A percentile compares a stretch with the other conserved stretches of the same genome.
Conservation (phyloP, 2,329 filamentous ascomycete genomes). For the Boeremia exigua region DNA sequence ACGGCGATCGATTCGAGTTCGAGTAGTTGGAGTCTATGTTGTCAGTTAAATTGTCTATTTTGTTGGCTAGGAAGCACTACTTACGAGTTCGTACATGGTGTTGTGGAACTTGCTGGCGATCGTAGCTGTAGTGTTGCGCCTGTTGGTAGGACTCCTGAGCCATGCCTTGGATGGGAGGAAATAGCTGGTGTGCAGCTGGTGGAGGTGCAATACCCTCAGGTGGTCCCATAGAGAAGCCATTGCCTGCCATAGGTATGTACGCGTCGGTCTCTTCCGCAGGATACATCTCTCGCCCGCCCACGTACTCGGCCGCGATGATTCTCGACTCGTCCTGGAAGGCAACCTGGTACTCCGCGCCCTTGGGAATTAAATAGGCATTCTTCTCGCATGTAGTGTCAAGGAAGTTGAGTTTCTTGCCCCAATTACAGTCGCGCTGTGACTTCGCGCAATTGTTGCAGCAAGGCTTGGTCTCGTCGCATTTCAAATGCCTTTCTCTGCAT, state of each 20-base stretch:
- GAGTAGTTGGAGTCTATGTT: slow-evolving; percentile 31
- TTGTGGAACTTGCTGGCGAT: slow-evolving; percentile 43
- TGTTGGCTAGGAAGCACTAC: background rate
- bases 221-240: slow-evolving; percentile 40
- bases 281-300: slow-evolving; percentile 78
- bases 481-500: slow-evolving; percentile 86
- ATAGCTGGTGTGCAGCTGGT: slow-evolving; percentile 53
- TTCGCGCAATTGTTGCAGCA: slow-evolving; percentile 82
- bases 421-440: slow-evolving; percentile 83
- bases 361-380: slow-evolving; percentile 61
- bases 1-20: slow-evolving; percentile 33
- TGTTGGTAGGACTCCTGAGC: slow-evolving; percentile 56
- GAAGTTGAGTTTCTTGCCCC: slow-evolving; percentile 88
- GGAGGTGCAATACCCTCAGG: slow-evolving; percentile 32
- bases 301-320: slow-evolving; percentile 88
- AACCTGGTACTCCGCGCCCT: slow-evolving; percentile 68
- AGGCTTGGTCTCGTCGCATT: slow-evolving; percentile 80
- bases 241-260: slow-evolving; percentile 25
- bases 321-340: slow-evolving; percentile 88
- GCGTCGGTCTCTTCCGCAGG: slow-evolving; percentile 54
- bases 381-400: slow-evolving; percentile 78
- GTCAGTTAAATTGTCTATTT: slow-evolving; percentile 14
- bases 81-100: slow-evolving; percentile 32
- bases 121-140: slow-evolving; percentile 51
- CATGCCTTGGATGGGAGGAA: slow-evolving; percentile 60